Evolutionary conservation across 805 yeast species (phyloP), one percentile per base, ranked within the genome.

Genomic region (Cyberlindnera mycetangii): DNA sequence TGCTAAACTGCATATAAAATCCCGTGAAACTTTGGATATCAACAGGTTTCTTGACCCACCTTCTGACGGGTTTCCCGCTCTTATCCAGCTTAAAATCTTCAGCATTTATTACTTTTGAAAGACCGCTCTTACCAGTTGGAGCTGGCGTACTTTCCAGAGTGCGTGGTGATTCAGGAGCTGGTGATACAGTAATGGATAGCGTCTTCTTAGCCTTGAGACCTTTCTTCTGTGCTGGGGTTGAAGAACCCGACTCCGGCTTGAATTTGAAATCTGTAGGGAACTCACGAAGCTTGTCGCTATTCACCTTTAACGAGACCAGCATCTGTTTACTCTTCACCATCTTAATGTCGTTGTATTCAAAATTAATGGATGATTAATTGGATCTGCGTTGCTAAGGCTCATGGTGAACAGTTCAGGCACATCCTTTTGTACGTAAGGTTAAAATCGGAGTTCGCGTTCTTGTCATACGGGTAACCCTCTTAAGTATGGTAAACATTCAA

Each of bases 11-110:
- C 50, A 68, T 68, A 19, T 55, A 59, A 46, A 63, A 67, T 5
- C 79, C 78, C 0, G 79, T 73, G 48, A 76, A 75, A 20, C 72
- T 65, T 45, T 66, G 68, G 31, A 76, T 54, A 11, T 58, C 57
- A 9, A 74, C 42, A 1, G 70, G 69, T 37, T 60, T 56, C 47
- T 68, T 67, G 9, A 44, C 49, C 81, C 81, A 76, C 44, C 62
- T 63, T 37, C 79, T 61, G 37, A 71, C 67, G 15, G 71, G 70
- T 30, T 56, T 62, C 4, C 75, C 75, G 18, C 68, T 56, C 17
- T 73, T 66, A 48, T 75, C 78, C 22, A 76, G 55, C 35, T 49
- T 49, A 33, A 49, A 44, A 17, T 51, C 54, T n/a, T 50, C 55
- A 7, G 52, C 49, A 18, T 45, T 49, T 8, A 21, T 21, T 5